A percentile compares a stretch with the other conserved stretches of the same genome.
These are phyloP conservation scores for Fusarium mundagurra DNA, from an alignment of 2,329 filamentous ascomycete genomes.

Conservation along the genomic window DNA sequence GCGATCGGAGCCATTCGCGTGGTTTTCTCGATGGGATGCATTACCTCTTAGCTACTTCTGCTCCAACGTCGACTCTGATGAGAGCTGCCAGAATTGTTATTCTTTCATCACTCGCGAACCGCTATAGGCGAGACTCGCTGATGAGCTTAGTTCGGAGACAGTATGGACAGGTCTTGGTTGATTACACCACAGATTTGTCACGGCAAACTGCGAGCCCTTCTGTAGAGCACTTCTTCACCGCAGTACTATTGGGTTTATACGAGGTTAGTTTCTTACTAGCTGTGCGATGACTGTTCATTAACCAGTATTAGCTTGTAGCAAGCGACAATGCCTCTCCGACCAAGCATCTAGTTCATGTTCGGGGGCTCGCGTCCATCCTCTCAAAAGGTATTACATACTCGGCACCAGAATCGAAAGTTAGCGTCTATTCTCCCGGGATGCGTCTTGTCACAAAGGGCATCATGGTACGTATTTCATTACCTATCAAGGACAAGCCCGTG, in stretches of 20 bases:
- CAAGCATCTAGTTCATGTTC: neutral
- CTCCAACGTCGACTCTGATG: neutral
- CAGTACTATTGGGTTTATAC: neutral
- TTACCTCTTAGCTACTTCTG: neutral
- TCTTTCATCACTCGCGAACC: conserved; percentile 4
- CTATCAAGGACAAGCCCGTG: accelerated
- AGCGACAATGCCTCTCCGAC: neutral
- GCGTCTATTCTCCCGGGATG: conserved; percentile 1
- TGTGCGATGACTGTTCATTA: accelerated
- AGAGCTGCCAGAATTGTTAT: conserved; percentile 6
- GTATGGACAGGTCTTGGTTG: neutral
- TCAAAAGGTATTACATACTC: neutral
- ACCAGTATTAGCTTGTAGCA: neutral
- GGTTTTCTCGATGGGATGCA: conserved; percentile 17
- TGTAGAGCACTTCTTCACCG: conserved; percentile 4
- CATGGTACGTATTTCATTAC: neutral
- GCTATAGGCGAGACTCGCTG: neutral
- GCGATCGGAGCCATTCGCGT: neutral
- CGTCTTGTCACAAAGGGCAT: conserved; percentile 4
- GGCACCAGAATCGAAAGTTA: neutral
- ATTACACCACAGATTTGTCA: neutral
- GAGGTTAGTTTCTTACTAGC: neutral
- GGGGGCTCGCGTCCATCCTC: neutral
- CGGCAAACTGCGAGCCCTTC: neutral
- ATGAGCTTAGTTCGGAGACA: neutral